Evolutionary conservation across 1,284 basidiomycete species (phyloP).

Genomic region (Ceratobasidium sp.): DNA sequence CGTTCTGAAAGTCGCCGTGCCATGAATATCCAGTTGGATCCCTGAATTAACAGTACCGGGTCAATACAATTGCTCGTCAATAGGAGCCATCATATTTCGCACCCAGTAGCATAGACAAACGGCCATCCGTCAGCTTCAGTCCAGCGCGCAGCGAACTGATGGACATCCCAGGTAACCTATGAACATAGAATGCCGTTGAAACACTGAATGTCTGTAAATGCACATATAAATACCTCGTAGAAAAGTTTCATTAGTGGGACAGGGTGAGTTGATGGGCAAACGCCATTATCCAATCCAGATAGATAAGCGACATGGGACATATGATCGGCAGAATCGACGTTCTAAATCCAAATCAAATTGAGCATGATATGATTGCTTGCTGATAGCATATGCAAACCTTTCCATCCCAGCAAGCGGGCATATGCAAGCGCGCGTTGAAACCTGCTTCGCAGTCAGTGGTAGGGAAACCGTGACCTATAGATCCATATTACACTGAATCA

Average conservation of each 20-base stretch:
- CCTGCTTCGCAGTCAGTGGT: slow-evolving; percentile 55
- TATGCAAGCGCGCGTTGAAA: slow-evolving; percentile 47
- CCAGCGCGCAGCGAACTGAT: slow-evolving; percentile 52
- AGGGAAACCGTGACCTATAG: slow-evolving; percentile 49
- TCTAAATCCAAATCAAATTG: background rate
- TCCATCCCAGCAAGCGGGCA: slow-evolving; percentile 61
- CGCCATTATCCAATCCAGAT: slow-evolving; percentile 54
- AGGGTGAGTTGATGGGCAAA: slow-evolving; percentile 57
- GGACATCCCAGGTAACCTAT: slow-evolving; percentile 55
- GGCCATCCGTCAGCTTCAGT: slow-evolving; percentile 52
- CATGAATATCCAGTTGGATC: slow-evolving; percentile 58
- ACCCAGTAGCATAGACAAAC: slow-evolving; percentile 56
- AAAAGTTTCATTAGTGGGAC: slow-evolving; percentile 58
- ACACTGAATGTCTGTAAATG: too few relatives aligned
- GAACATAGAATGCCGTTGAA: too few relatives aligned
- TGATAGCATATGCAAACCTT: slow-evolving; percentile 45
- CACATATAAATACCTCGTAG: slow-evolving; percentile 52
- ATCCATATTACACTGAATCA: too few relatives aligned
- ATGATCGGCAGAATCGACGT: slow-evolving; percentile 46
- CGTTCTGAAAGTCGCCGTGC: slow-evolving; percentile 61
- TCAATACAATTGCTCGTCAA: too few relatives aligned
- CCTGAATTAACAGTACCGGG: slow-evolving; percentile 47
- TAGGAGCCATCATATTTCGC: slow-evolving; percentile 28
- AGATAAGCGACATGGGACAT: slow-evolving; percentile 52
- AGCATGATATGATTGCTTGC: background rate